These are phyloP conservation scores for Phytophthora hybrid DNA, from an alignment of 352 stramenopile genomes.

Conservation along the genomic window DNA sequence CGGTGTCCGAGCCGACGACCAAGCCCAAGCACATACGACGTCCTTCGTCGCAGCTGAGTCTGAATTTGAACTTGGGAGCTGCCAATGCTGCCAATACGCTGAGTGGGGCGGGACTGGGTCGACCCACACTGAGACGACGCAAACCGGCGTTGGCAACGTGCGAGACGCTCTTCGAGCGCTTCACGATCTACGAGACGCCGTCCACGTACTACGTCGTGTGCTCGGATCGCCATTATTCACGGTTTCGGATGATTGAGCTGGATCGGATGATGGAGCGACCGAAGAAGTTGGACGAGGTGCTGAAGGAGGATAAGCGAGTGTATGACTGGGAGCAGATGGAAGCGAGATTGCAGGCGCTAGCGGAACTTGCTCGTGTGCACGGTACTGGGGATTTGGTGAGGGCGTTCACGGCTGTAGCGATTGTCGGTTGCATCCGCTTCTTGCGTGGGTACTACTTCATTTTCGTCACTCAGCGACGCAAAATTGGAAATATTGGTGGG, in stretches of 20 bases:
- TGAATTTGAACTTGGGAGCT: constrained; percentile 38
- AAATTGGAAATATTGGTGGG: constrained; percentile 96
- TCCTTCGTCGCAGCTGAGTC: constrained; percentile 42
- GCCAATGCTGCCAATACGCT: constrained; percentile 25
- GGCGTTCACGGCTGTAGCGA: constrained; percentile 94
- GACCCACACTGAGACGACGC: constrained; percentile 60
- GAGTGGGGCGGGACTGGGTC: constrained; percentile 27
- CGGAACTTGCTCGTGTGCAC: constrained; percentile 49
- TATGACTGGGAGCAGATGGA: constrained; percentile 89
- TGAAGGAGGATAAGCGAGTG: constrained; percentile 70
- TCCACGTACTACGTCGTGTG: constrained; percentile 83
- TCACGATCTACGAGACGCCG: constrained; percentile 87
- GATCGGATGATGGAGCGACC: constrained; percentile 76
- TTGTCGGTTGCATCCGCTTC: constrained; percentile 99
- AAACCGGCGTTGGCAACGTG: constrained; percentile 73
- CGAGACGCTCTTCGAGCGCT: constrained; percentile 79
- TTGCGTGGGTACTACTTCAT: constrained; percentile 99
- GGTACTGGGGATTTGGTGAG: constrained; percentile 59
- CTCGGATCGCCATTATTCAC: constrained; percentile 86
- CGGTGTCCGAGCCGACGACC: constrained; percentile 42
- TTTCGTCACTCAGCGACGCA: constrained; percentile 96
- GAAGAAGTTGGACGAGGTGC: constrained; percentile 56
- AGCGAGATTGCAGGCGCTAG: constrained; percentile 70
- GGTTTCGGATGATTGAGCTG: constrained; percentile 79
- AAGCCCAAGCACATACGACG: constrained; percentile 41